These are phyloP conservation scores for Cyclotella cryptica DNA, from an alignment of 108 stramenopile genomes.

Conservation along the genomic window DNA sequence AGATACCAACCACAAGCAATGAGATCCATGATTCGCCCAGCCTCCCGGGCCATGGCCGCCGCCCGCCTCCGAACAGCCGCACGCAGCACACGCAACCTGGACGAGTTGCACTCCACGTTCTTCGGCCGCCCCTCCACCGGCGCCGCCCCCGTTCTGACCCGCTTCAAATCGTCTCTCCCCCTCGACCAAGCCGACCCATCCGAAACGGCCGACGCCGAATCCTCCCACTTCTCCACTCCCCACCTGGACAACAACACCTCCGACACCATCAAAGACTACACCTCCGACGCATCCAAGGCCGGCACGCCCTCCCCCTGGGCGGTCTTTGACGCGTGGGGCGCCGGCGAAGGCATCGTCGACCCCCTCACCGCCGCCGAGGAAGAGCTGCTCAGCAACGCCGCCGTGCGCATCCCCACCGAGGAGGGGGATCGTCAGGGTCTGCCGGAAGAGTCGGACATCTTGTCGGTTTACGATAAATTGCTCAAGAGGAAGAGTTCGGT, in stretches of 20 bases:
- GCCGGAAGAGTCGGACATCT: slow-evolving; percentile 75
- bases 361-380: slow-evolving; percentile 56
- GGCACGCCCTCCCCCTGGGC: slow-evolving; percentile 91
- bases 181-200: not conserved
- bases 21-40: too few relatives aligned
- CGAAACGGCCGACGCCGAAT: not conserved
- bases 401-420: slow-evolving; percentile 74
- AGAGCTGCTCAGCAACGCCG: slow-evolving; percentile 50
- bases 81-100: too few relatives aligned
- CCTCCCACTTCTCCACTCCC: slow-evolving; percentile 21
- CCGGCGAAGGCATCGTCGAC: slow-evolving; percentile 62
- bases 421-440: slow-evolving; percentile 43
- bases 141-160: not conserved
- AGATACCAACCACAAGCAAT: too few relatives aligned
- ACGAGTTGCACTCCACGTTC: too few relatives aligned
- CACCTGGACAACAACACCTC: slow-evolving; percentile 56
- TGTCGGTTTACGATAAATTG: slow-evolving; percentile 74
- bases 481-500: slow-evolving; percentile 72
- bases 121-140: too few relatives aligned
- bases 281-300: slow-evolving; percentile 58
- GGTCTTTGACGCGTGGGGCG: slow-evolving; percentile 93
- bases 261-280: slow-evolving; percentile 50
- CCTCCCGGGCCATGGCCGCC: too few relatives aligned
- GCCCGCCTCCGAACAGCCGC: too few relatives aligned
- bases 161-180: slow-evolving; percentile 15